phyloP scores from a whole-genome alignment of 305 asterid species.

The Solanum hybrid region DNA sequence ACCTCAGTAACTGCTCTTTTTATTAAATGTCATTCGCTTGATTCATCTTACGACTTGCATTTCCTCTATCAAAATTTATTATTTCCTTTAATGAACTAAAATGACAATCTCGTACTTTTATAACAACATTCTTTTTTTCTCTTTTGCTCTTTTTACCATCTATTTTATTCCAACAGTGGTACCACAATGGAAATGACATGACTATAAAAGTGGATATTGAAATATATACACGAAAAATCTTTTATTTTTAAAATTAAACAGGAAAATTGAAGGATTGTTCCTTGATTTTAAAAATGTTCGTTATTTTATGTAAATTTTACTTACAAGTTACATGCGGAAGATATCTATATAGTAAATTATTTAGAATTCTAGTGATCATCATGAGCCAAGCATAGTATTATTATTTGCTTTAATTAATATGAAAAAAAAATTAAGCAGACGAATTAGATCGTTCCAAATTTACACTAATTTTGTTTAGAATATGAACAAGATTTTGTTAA shows the following conservation, averaged over 20 bases:
- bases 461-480: neutral
- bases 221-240: neutral
- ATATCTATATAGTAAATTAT: neutral
- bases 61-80: neutral
- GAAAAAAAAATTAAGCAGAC: neutral
- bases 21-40: neutral
- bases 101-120: neutral
- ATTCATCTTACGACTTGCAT: neutral
- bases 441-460: neutral
- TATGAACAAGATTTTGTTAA: neutral
- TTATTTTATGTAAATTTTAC: neutral
- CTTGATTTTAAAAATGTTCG: neutral
- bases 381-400: neutral
- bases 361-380: neutral
- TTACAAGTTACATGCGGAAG: neutral
- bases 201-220: neutral
- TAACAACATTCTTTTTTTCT: neutral
- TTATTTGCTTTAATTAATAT: too few relatives aligned
- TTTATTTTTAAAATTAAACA: neutral
- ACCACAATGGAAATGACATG: neutral
- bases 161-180: neutral
- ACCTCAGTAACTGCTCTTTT: neutral
- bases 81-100: neutral
- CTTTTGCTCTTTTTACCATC: neutral
- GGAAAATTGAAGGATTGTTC: neutral